Evolutionary conservation across 2,329 filamentous ascomycete genomes (phyloP), one percentile per base, ranked within the genome.

Genomic region (Aspergillus phoenicis): DNA sequence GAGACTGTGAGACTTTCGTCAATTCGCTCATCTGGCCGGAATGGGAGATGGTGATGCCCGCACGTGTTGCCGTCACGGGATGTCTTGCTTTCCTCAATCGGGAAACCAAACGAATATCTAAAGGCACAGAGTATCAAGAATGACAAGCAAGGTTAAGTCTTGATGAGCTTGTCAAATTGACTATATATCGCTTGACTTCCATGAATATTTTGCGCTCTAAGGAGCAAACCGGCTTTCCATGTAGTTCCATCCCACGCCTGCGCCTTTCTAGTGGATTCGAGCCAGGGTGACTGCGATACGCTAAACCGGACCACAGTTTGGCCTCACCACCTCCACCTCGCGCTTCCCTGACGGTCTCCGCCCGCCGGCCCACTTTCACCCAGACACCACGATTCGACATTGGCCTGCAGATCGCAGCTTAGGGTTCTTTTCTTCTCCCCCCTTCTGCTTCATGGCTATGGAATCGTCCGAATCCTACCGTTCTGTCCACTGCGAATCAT

Each of bases 401-500:
- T 26, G 33, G 28, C 30, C 17, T n/a, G 36, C 49, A 55, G 58
- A 63, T 61, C 59, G 17, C 43, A 45, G 51, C 41, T 61, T 56
- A 58, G 57, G 60, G 56, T 49, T 59, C 22, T 49, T 62, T 57
- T 58, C 36, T 58, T 62, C 52, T 51, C 28, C 47, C 33, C 54
- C 43, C 53, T 61, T 59, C 60, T 57, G 47, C 38, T 24, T 57
- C 52, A 62, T 59, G 57, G 52, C 30, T 38, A 26, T 55, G 45
- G 39, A 55, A 54, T 28, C 38, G 56, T 33, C 56, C 59, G 48
- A 26, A 45, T 22, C 6, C 26, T 30, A 28, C 41, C 36, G 55
- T 41, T 22, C 22, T n/a, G 15, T n/a, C 15, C 5, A 10, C 53
- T 53, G 55, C 62, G 53, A 65, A 65, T 64, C 64, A 65, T 24